Evolutionary conservation across 2,329 filamentous ascomycete genomes (phyloP).

Genomic region (Calonectria pteridis): DNA sequence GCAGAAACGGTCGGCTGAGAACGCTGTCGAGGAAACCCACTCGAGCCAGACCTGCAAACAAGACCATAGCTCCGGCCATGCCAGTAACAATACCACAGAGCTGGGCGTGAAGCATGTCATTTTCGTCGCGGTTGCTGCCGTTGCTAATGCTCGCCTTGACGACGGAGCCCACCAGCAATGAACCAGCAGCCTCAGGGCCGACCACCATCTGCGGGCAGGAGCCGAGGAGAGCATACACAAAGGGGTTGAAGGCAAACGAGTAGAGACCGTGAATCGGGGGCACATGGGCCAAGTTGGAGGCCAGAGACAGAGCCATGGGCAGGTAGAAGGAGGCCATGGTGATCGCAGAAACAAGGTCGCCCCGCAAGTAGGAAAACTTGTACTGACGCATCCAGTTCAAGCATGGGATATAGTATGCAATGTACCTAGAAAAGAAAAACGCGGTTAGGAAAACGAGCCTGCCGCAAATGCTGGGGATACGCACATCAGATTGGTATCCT

Average conservation of each 20-base stretch:
- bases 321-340: constrained; percentile 99
- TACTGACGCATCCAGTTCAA: constrained; percentile 94
- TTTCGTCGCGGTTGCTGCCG: constrained; percentile 74
- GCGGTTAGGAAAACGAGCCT: constrained; percentile 24
- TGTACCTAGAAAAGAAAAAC: constrained; percentile 71
- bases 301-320: constrained; percentile 94
- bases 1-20: constrained; percentile 88
- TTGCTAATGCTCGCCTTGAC: constrained; percentile 81
- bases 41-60: constrained; percentile 86
- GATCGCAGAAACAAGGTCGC: constrained; percentile 88
- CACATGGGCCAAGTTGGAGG: constrained; percentile 91
- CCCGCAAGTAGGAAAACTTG: constrained; percentile 81
- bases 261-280: constrained; percentile 96
- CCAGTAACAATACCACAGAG: constrained; percentile 91
- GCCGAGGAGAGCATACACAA: constrained; percentile 91
- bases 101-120: constrained; percentile 77
- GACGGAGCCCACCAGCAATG: constrained; percentile 88
- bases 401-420: constrained; percentile 93
- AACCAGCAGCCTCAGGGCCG: constrained; percentile 94
- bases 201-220: constrained; percentile 95
- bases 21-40: constrained; percentile 96
- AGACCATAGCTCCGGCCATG: constrained; percentile 87
- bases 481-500: constrained; percentile 80
- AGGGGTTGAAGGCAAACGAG: constrained; percentile 90
- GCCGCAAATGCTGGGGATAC: constrained; percentile 41